These are phyloP conservation scores for Penicillium sp. DNA, from an alignment of 2,329 filamentous ascomycete genomes.

Conservation along the genomic window DNA sequence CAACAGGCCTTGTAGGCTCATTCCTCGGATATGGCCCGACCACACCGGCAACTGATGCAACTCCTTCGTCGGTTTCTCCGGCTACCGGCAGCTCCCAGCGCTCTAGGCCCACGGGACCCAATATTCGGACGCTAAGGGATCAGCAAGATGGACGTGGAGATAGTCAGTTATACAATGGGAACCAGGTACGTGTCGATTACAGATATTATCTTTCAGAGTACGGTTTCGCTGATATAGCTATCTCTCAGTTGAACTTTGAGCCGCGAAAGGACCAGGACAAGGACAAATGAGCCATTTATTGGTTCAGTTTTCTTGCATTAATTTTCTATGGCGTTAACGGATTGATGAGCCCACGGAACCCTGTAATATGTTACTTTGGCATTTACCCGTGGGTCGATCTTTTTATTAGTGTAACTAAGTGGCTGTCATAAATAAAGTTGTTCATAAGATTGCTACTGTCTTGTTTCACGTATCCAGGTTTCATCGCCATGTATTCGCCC, in stretches of 20 bases:
- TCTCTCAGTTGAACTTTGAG: conserved; percentile 63
- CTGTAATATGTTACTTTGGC: not conserved
- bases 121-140: conserved; percentile 55
- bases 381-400: not conserved
- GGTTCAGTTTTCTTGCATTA: not conserved
- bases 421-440: not conserved
- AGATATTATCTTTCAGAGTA: not conserved
- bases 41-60: conserved; percentile 16
- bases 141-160: conserved; percentile 56
- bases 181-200: conserved; percentile 63
- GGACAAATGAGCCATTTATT: conserved; percentile 21
- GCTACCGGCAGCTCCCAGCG: conserved; percentile 13
- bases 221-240: not conserved
- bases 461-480: not conserved
- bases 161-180: conserved; percentile 85
- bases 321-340: conserved; percentile 4
- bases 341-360: not conserved
- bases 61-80: conserved; percentile 6
- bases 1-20: conserved; percentile 45
- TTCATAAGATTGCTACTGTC: not conserved
- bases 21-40: conserved; percentile 43
- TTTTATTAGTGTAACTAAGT: not conserved
- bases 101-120: conserved; percentile 31
- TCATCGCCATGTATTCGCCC: not conserved
- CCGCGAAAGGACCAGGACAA: conserved; percentile 61